Base-by-base conservation (phyloP, 768 basidiomycete genomes). In the Trametes sanguinea region DNA sequence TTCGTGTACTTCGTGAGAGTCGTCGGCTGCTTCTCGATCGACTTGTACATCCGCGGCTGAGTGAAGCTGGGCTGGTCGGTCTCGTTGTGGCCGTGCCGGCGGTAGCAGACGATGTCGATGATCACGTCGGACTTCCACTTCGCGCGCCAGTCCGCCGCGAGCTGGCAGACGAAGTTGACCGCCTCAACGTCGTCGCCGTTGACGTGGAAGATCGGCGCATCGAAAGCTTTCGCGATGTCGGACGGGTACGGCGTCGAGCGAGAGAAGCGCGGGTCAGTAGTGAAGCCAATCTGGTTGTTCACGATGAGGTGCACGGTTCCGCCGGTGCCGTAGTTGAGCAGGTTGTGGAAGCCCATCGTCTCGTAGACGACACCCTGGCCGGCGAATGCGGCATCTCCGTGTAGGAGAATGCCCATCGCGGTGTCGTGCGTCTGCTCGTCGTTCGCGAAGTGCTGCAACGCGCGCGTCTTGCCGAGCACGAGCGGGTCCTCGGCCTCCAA, bases 71-170 rank as follows among this genome's bases (percentile, higher is more conserved):
- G 96, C 75, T 99, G 96, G 73, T 99, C 96, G 8, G 95, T 98
- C 77, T 99, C 97, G 75, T 99, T 99, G 78, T 99, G 96, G n/a
- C 96, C 96, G 72, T 98, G 87, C 56, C 95, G 93, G 65, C 97
- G 92, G 80, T 98, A 99, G 78, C 96, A 99, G 58, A 99, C 95
- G 59, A 99, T 94, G 76, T 99, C 96, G 63, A 99, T 78, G 70
- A 99, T 96, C 65, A 99, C 96, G 73, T 99, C 97, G 80, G 92
- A 95, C 84, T 96, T 97, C 84, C 88, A 99, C 77, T 94, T 96
- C 67, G 96, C 95, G 52, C 96, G 89, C 78, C 94, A 99, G 75
- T 99, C 96, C 33, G 96, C 96, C 30, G 96, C 97, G 58, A 99
- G 88, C 71, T 96, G 95, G 77, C 94, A 96, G 43, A 99, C 96